Conservation (phyloP, 1,284 basidiomycete genomes). For the Sporisorium reilianum region DNA sequence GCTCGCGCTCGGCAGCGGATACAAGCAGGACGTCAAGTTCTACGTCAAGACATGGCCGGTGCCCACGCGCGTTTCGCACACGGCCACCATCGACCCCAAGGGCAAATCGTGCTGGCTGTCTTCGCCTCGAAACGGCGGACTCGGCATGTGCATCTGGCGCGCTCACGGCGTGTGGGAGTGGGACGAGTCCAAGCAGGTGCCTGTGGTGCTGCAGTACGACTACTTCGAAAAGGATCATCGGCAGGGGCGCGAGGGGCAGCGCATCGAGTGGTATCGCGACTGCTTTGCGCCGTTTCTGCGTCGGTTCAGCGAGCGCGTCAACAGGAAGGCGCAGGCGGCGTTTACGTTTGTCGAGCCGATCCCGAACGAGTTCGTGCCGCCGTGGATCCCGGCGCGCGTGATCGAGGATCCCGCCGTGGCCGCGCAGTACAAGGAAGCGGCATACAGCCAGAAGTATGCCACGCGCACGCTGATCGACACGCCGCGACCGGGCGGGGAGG, state of each 20-base stretch:
- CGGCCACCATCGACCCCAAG: slow-evolving; percentile 53
- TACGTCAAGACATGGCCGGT: slow-evolving; percentile 67
- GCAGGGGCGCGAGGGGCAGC: slow-evolving; percentile 37
- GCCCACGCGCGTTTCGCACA: slow-evolving; percentile 62
- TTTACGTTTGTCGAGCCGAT: slow-evolving; percentile 64
- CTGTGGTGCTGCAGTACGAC: slow-evolving; percentile 83
- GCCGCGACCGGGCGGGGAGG: slow-evolving; percentile 44
- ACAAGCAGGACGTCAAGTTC: slow-evolving; percentile 73
- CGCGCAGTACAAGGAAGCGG: slow-evolving; percentile 24
- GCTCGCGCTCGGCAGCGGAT: slow-evolving; percentile 57
- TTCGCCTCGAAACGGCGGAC: neutral
- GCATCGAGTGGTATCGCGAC: slow-evolving; percentile 66
- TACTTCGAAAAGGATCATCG: slow-evolving; percentile 78
- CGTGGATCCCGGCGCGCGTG: slow-evolving; percentile 47
- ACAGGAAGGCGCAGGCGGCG: neutral
- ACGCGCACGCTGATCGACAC: slow-evolving; percentile 43
- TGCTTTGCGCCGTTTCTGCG: slow-evolving; percentile 64
- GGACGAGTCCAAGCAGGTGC: slow-evolving; percentile 78
- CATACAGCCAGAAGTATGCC: slow-evolving; percentile 47
- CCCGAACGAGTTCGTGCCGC: slow-evolving; percentile 68
- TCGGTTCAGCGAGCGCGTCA: slow-evolving; percentile 46
- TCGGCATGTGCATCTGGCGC: slow-evolving; percentile 80
- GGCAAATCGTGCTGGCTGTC: slow-evolving; percentile 53
- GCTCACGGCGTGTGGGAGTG: slow-evolving; percentile 94
- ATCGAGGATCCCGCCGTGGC: slow-evolving; percentile 22